Evolutionary conservation across 805 yeast genomes (phyloP).

Genomic region (Blastobotrys attinorum): DNA sequence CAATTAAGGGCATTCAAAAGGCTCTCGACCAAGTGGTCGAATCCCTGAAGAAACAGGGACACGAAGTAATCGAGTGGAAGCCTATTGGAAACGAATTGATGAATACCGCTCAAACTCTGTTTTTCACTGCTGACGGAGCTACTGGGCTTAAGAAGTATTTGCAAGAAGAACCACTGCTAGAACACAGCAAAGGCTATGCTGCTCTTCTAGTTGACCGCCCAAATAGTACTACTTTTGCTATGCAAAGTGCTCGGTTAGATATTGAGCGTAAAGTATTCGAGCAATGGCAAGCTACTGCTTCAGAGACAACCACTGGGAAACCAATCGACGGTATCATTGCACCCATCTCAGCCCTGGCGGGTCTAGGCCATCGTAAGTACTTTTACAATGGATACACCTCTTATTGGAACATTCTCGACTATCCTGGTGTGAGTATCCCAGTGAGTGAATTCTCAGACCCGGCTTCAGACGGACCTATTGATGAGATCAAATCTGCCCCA

Average conservation of each 20-base stretch:
- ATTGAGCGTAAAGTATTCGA: constrained; percentile 14
- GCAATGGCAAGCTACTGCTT: constrained; percentile 35
- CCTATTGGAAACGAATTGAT: not conserved
- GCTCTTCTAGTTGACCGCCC: not conserved
- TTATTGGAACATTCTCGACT: constrained; percentile 17
- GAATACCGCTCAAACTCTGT: constrained; percentile 6
- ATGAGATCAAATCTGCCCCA: not conserved
- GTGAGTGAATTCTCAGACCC: constrained; percentile 3
- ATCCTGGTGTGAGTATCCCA: constrained; percentile 17
- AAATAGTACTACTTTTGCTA: not conserved
- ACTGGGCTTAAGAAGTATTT: constrained; percentile 29
- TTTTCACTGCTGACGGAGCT: constrained; percentile 34
- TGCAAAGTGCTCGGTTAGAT: not conserved
- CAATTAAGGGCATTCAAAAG: constrained; percentile 43
- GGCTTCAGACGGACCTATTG: not conserved
- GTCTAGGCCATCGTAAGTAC: constrained; percentile 6
- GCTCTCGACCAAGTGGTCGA: constrained; percentile 33
- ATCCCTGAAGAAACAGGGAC: constrained; percentile 11
- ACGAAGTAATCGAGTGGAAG: constrained; percentile 23
- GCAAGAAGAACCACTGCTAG: constrained; percentile 28
- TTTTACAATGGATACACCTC: constrained; percentile 8
- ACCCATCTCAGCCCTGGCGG: constrained; percentile 36
- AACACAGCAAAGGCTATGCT: not conserved
- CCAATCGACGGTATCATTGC: constrained; percentile 42
- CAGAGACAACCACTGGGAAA: constrained; percentile 30